Evolutionary conservation across 1,139 yeast genomes (phyloP), one percentile per base, ranked within the genome.

Genomic region (Casaregolazyma suthepensis): DNA sequence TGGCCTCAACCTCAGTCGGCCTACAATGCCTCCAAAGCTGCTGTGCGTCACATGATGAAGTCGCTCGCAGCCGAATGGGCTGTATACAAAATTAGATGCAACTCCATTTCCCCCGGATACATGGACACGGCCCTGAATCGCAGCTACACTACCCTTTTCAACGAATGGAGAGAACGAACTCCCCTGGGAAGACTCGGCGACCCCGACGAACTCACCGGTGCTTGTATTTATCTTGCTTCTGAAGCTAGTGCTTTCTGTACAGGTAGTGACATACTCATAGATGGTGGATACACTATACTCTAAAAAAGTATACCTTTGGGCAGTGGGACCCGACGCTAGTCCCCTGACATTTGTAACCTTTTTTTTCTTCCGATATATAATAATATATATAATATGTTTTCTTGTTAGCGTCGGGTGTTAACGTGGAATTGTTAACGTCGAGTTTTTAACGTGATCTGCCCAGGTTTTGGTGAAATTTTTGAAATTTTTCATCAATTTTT

Each of bases 1-100:
- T 81, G 83, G 61, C 96, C 96, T 15, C 94, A 87, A 69, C 81
- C 85, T 53, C 96, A 87, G 71, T 83, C 88, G 10, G 66, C 65
- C n/a, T 52, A 52, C 20, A 80, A 80, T 63, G 83, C 80, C 45
- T 78, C 81, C 59, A 80, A 79, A 69, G 84, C 83, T n/a, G 84
- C 77, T n/a, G 79, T 79, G 47, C 75, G 75, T 54, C 82, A 79
- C 61, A 71, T 80, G 57, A 76, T 78, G 64, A 75, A 75, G 64
- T 78, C 82, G 18, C 72, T 80, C 45, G 77, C 82, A 19, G 81
- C 80, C 43, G 84, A 79, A 65, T 79, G 84, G 84, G 80, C 82
- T 22, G 74, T 72, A 37, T 74, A 76, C 64, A 75, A 76, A 54
- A 77, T 78, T 53, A 67, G 83, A 55, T 79, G 80, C 59, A 79